A percentile compares a stretch with the other conserved stretches of the same genome.
Conservation (phyloP, 257 asterid genomes). For the Lavandula angustifolia region DNA sequence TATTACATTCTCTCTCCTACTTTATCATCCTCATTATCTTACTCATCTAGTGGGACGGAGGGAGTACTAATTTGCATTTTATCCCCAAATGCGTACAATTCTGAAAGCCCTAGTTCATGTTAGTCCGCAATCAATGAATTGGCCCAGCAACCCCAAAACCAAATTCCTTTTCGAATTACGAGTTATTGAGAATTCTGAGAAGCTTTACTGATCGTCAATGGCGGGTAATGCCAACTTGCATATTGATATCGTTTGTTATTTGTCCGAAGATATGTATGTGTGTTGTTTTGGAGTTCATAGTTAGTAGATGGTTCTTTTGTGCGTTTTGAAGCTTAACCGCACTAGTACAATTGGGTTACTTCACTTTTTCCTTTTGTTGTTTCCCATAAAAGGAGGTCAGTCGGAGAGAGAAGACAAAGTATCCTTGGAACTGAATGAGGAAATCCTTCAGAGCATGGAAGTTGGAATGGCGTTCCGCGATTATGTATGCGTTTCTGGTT, state of each 20-base stretch:
- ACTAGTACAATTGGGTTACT: neutral
- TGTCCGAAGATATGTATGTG: neutral
- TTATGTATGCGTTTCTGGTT: conserved; percentile 47
- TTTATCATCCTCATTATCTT: no score
- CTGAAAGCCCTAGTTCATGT: conserved; percentile 2
- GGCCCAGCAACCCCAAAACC: conserved; percentile 10
- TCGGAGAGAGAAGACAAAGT: conserved; percentile 78
- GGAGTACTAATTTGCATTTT: neutral
- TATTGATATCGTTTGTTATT: conserved; percentile 1
- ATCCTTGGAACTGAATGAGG: conserved; percentile 81
- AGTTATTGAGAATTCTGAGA: conserved; percentile 5
- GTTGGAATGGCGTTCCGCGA: conserved; percentile 97
- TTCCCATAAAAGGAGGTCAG: conserved; percentile 53
- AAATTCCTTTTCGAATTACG: neutral
- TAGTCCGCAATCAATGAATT: neutral
- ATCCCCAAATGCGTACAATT: neutral
- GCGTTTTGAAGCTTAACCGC: conserved; percentile 17
- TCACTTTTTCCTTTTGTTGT: neutral
- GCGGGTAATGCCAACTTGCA: conserved; percentile 34
- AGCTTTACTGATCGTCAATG: conserved; percentile 32
- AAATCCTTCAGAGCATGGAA: conserved; percentile 95
- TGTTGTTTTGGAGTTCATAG: neutral
- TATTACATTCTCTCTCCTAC: no score
- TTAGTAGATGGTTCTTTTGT: neutral
- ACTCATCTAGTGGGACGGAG: no score